A percentile compares a stretch with the other conserved stretches of the same genome.
Evolutionary conservation across 2,329 filamentous ascomycete species (phyloP).

Genomic region (Emergomyces pasteurianus): DNA sequence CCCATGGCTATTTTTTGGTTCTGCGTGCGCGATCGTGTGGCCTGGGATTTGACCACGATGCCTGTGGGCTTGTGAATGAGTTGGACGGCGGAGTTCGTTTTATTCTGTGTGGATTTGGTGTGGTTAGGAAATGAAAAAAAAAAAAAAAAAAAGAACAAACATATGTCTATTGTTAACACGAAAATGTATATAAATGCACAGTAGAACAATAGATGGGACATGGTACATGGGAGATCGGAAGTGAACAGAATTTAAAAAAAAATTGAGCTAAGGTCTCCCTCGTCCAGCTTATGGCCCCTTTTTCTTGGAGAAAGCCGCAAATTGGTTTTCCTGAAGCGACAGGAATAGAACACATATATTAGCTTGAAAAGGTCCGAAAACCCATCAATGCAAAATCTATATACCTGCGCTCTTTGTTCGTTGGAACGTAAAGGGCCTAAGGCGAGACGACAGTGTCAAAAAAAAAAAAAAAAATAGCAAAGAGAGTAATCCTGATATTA

Average conservation of each 20-base stretch:
- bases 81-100: conserved; percentile 91
- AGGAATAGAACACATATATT: not conserved
- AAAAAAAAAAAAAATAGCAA: not conserved
- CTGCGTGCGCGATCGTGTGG: conserved; percentile 71
- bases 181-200: not conserved
- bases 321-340: not conserved
- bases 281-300: not conserved
- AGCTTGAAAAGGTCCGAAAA: too few species aligned
- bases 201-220: not conserved
- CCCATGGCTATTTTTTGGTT: conserved; percentile 77
- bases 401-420: not conserved
- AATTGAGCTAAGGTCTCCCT: not conserved
- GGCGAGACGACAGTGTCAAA: not conserved
- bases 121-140: not conserved
- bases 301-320: not conserved
- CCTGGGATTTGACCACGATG: conserved; percentile 87
- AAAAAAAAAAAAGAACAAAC: not conserved
- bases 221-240: too few species aligned
- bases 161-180: not conserved
- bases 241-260: not conserved
- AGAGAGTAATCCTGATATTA: not conserved
- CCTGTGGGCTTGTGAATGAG: conserved; percentile 82
- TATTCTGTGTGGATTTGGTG: conserved; percentile 49
- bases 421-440: not conserved
- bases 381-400: not conserved